Evolutionary conservation across 2,329 filamentous ascomycete species (phyloP).

Genomic region (Lachnellula subtilissima): DNA sequence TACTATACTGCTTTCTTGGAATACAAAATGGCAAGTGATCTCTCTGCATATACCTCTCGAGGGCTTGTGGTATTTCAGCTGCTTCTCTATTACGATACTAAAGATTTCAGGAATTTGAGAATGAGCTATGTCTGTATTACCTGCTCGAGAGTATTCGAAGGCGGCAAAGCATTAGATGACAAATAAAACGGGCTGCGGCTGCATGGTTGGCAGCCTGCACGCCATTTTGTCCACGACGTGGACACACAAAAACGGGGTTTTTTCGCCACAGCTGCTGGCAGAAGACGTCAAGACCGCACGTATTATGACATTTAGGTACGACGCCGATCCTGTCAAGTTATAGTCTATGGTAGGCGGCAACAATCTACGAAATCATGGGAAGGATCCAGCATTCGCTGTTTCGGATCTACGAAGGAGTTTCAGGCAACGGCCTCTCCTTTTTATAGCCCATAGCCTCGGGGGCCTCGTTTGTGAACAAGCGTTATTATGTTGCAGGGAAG

Average conservation of each 20-base stretch:
- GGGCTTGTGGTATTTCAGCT: too few relatives aligned
- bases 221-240: slow-evolving; percentile 29
- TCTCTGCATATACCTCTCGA: too few relatives aligned
- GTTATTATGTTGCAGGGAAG: slow-evolving; percentile 8
- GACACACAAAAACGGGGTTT: slow-evolving; percentile 25
- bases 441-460: slow-evolving; percentile 17
- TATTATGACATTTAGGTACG: slow-evolving; percentile 35
- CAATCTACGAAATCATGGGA: slow-evolving; percentile 13
- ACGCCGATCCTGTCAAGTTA: slow-evolving; percentile 18
- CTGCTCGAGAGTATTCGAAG: too few relatives aligned
- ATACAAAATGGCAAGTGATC: too few relatives aligned
- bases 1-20: too few relatives aligned
- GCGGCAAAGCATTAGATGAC: too few relatives aligned
- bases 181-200: too few relatives aligned
- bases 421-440: slow-evolving; percentile 14
- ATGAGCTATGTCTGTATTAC: too few relatives aligned
- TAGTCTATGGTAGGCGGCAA: slow-evolving; percentile 7
- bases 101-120: too few relatives aligned
- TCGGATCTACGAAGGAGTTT: slow-evolving; percentile 7
- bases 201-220: too few relatives aligned
- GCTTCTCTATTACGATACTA: neutral
- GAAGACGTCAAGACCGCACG: slow-evolving; percentile 22
- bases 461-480: slow-evolving; percentile 17
- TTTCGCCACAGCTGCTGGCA: slow-evolving; percentile 11
- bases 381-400: slow-evolving; percentile 7